Percentiles rank a stretch among this genome's conserved stretches.
Conservation (phyloP, 108 stramenopile genomes). For the Aurantiochytrium sp. region DNA sequence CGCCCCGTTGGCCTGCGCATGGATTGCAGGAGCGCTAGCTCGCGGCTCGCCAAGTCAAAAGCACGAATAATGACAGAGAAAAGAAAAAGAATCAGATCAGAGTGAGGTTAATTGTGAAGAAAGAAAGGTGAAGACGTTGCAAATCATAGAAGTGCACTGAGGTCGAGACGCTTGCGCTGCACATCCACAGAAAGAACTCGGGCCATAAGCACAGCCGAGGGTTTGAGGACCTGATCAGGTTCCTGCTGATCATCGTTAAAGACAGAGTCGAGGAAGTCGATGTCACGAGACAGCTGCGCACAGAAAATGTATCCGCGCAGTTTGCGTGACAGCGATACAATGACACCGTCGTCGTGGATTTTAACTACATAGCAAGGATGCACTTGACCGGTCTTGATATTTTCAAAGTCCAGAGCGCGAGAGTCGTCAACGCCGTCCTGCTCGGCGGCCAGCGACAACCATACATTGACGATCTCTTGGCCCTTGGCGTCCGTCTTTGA, state of each 20-base stretch:
- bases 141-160: background rate
- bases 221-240: background rate
- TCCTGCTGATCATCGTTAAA: conserved; percentile 4
- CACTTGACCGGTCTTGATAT: background rate
- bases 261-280: background rate
- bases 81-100: background rate
- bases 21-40: no score
- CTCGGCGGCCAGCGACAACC: background rate
- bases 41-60: background rate
- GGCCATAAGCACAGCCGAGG: background rate
- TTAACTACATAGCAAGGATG: background rate
- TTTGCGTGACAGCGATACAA: background rate
- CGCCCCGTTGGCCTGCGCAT: no score
- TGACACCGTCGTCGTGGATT: background rate
- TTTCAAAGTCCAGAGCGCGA: background rate
- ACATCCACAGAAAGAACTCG: background rate
- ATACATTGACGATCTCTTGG: background rate
- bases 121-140: background rate
- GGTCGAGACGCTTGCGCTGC: background rate
- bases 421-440: background rate
- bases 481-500: background rate
- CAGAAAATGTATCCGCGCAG: background rate
- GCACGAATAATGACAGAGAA: background rate
- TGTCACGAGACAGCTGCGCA: background rate
- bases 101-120: background rate